Evolutionary conservation across 2,329 filamentous ascomycete genomes (phyloP), one percentile per base, ranked within the genome.

Genomic region (Calonectria leucothoes): DNA sequence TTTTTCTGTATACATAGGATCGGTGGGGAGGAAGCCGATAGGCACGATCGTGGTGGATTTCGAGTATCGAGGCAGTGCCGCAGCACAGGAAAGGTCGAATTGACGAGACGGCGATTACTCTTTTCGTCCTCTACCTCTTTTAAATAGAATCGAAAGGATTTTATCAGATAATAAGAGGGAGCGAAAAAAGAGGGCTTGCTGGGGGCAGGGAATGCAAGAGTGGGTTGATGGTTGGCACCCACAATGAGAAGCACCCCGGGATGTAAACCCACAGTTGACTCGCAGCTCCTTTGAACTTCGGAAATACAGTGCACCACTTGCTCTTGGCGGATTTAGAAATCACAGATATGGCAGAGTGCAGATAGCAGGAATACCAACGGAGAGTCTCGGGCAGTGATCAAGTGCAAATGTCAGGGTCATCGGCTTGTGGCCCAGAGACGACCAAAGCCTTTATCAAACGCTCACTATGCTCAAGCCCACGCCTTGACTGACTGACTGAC

Each of bases 1-100:
- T 17, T 49, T 52, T n/a, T 20, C 35, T 45, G 33, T 33, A 42
- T 57, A 42, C 72, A 75, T 75, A 27, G 39, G 51, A 64, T 52
- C 23, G 37, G 45, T 33, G 12, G 29, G 37, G 45, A 39, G 12
- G 29, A 35, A 52, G 64, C 35, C 35, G 27, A 29, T 39, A 59
- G 33, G 37, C 49, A 31, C 57, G 33, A 31, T 57, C 48, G 57
- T 15, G 20, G 31, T 61, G 49, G 35, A 51, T 27, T 49, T 49
- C 23, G 27, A 15, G n/a, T 27, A 39, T 23, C n/a, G 63, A 31
- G 14, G 65, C 37, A 10, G 49, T 33, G 48, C 23, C 25, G 29
- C 35, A 31, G 57, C 61, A n/a, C 20, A 20, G 29, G 20, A 35
- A 33, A 27, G 14, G 27, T 42, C n/a, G 23, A 23, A 25, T 71